Conservation (phyloP, 2,329 filamentous ascomycete species). For the Fusarium torreyae region DNA sequence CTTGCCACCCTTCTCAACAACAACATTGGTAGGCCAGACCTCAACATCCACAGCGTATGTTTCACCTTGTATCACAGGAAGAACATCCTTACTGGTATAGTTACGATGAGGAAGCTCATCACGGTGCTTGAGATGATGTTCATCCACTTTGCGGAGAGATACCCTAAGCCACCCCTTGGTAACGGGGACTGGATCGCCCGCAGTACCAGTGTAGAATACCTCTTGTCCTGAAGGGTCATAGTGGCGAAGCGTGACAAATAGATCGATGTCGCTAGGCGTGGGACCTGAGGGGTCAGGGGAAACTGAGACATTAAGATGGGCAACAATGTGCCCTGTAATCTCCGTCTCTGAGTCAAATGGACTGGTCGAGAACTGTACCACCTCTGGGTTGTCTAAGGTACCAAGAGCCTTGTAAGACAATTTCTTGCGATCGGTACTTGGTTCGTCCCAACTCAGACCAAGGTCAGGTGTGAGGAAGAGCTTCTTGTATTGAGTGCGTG, state of each 20-base stretch:
- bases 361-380: constrained; percentile 70
- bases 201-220: constrained; percentile 76
- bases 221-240: constrained; percentile 68
- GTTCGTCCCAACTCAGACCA: constrained; percentile 51
- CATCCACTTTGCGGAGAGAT: constrained; percentile 68
- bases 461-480: constrained; percentile 70
- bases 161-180: constrained; percentile 76
- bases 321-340: constrained; percentile 77
- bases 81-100: constrained; percentile 70
- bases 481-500: constrained; percentile 74
- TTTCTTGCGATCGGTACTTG: constrained; percentile 52
- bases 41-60: constrained; percentile 74
- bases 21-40: constrained; percentile 75
- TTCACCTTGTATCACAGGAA: constrained; percentile 67
- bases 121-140: constrained; percentile 65
- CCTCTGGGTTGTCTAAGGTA: constrained; percentile 66
- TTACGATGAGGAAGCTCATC: constrained; percentile 69
- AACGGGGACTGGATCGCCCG: constrained; percentile 74
- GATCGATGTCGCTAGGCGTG: constrained; percentile 68
- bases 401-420: constrained; percentile 74
- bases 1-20: constrained; percentile 63
- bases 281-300: constrained; percentile 64
- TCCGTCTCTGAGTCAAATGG: constrained; percentile 76
- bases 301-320: constrained; percentile 75
- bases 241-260: constrained; percentile 75